Base-by-base conservation (phyloP, 257 asterid species). In the Ajuga chamaepitys region DNA sequence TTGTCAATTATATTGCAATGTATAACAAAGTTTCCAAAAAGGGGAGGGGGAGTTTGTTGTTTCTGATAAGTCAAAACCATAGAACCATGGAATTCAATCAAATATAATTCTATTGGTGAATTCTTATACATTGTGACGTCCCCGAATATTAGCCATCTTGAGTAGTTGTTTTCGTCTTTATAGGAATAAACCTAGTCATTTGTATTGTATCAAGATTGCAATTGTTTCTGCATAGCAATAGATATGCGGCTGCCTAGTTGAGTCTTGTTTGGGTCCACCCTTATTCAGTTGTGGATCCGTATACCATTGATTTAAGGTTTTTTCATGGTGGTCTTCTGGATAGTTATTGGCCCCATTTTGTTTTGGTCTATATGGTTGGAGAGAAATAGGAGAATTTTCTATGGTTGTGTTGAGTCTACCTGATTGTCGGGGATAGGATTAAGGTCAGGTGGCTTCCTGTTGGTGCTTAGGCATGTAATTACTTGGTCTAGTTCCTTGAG, bases 221-320 rank as follows among this genome's bases (percentile, higher is more conserved):
- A 37, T 32, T 56, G 14, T 5, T 14, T 44, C 20, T 54, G 20
- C 5, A 5, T 28, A 28, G 34, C 5, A 28, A 42, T 42, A 53
- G 73, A 62, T 63, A 53, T 16, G 4, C 13, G 70, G 9, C 22
- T 38, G 57, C 42, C 50, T 30, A 56, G 55, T 56, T 38, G 37
- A 38, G 66, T 5, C 34, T 28, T 28, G 34, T 28, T 28, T 28
- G 34, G 34, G 34, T 28, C 34, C 34, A 28, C 5, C 34, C 34
- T 28, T 28, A 2, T 28, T 5, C 34, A 28, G 2, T 2, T 5
- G 34, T 28, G 4, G 5, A 28, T 28, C 34, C 5, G 2, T 5
- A 2, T 28, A 28, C 34, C 5, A 2, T 28, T 28, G 34, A 28
- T 28, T 28, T 28, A 28, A 5, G 34, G 5, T 28, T 2, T n/a